Evolutionary conservation across 306 rosid genomes (phyloP).

Genomic region (Fragaria nilgerrensis): DNA sequence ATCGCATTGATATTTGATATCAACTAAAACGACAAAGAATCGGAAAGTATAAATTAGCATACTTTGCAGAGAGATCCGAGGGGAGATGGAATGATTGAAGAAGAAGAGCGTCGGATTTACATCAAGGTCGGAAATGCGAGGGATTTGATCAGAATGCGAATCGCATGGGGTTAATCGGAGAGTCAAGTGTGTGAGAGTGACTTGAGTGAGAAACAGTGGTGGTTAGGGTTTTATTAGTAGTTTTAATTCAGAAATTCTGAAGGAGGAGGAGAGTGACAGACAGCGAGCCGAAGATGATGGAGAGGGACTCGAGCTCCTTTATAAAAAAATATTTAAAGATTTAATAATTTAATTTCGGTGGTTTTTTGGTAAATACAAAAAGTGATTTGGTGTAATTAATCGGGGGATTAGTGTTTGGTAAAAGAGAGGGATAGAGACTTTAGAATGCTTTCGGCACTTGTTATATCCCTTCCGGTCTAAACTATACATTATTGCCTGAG

Average conservation of each 20-base stretch:
- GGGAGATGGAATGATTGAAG: not conserved
- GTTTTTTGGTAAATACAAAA: not conserved
- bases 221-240: constrained; percentile 39
- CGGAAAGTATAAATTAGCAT: constrained; percentile 8
- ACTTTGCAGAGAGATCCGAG: constrained; percentile 20
- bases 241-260: not conserved
- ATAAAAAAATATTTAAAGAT: not conserved
- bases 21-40: not conserved
- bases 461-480: no score
- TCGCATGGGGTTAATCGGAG: constrained; percentile 34
- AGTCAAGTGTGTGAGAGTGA: constrained; percentile 23
- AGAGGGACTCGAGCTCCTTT: constrained; percentile 15
- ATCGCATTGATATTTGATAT: not conserved
- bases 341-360: not conserved
- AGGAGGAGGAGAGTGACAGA: constrained; percentile 17
- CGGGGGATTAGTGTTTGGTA: not conserved
- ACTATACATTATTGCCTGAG: no score
- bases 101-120: constrained; percentile 26
- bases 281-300: constrained; percentile 50
- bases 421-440: no score
- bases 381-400: not conserved
- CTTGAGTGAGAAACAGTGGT: constrained; percentile 7
- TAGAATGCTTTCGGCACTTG: no score
- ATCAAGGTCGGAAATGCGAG: constrained; percentile 9
- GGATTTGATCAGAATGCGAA: constrained; percentile 18